These are phyloP conservation scores for Blastobotrys robertii DNA, from an alignment of 805 yeast genomes.

Conservation along the genomic window DNA sequence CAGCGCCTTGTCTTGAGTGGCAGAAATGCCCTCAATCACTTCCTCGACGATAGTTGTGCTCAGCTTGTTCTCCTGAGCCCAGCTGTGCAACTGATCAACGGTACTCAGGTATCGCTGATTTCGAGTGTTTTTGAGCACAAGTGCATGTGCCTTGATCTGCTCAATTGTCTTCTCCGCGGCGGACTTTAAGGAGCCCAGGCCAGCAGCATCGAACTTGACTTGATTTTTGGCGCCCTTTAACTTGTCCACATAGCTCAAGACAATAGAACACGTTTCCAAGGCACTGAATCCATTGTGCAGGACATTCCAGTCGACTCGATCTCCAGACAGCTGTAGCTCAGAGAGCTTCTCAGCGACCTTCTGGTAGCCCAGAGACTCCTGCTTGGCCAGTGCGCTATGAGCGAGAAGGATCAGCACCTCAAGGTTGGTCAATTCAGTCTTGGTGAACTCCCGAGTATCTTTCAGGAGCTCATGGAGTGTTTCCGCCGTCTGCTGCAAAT, in stretches of 20 bases:
- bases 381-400: constrained; percentile 7
- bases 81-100: constrained; percentile 9
- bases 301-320: constrained; percentile 17
- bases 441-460: not conserved
- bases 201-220: constrained; percentile 8
- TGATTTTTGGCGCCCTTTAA: constrained; percentile 10
- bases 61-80: constrained; percentile 13
- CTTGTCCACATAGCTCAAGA: constrained; percentile 8
- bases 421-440: constrained; percentile 22
- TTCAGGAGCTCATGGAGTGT: not conserved
- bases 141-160: constrained; percentile 9
- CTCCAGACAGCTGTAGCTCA: not conserved
- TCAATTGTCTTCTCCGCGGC: not conserved
- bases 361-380: constrained; percentile 1
- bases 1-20: constrained; percentile 10
- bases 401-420: constrained; percentile 14
- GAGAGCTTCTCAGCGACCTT: constrained; percentile 2
- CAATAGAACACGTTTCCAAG: constrained; percentile 19
- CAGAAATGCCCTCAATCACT: constrained; percentile 13
- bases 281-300: constrained; percentile 20
- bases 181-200: constrained; percentile 2
- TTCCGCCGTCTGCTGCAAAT: constrained; percentile 4
- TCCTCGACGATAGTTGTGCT: constrained; percentile 10
- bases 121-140: constrained; percentile 9
- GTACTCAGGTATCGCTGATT: constrained; percentile 1